Base-by-base conservation (phyloP, 768 basidiomycete species). In the Cystobasidium tubakii region DNA sequence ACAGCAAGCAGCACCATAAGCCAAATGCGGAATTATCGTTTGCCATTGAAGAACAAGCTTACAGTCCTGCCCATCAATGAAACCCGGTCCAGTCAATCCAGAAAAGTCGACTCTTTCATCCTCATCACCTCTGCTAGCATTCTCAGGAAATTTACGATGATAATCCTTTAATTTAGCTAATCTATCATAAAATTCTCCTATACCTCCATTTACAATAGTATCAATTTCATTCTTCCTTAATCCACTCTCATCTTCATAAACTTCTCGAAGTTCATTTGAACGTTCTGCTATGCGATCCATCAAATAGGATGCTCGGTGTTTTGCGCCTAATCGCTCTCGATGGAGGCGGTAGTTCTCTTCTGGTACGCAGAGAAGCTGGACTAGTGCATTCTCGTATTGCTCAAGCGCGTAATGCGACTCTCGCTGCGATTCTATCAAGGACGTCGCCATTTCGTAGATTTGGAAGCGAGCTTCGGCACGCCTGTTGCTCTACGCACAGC, bases 391-490 rank as follows among this genome's bases (percentile, higher is more conserved):
- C 81, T 98, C 90, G 77, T 92, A 90, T 66, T 90, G 88, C 83
- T 99, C 95, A 29, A 92, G 86, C 81, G 97, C 94, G 82, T 97
- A 93, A 82, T 98, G 95, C 15, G 89, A 90, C 79, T 93, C 92
- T 66, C 95, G 88, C 80, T 95, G 90, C n/a, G 90, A 83, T 83
- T 99, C 95, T 80, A 97, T 85, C 79, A 91, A 84, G 57, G 91
- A 93, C 29, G 67, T 66, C 2, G 75, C 70, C 76, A 77, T 77
- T 50, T 50, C 21, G 21, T n/a, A n/a, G 46, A 50, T 50, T 50
- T 50, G n/a, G 21, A 50, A 12, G 46, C n/a, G n/a, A 17, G 42
- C 46, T 15, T 50, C 9, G 9, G 46, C 46, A 15, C 46, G n/a
- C 46, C 15, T 39, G 39, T 6, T 6, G 15, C 39, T 15, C 15